A percentile compares a stretch with the other conserved stretches of the same genome.
Evolutionary conservation across 352 stramenopile genomes (phyloP).

Genomic region (Lagenidium giganteum): DNA sequence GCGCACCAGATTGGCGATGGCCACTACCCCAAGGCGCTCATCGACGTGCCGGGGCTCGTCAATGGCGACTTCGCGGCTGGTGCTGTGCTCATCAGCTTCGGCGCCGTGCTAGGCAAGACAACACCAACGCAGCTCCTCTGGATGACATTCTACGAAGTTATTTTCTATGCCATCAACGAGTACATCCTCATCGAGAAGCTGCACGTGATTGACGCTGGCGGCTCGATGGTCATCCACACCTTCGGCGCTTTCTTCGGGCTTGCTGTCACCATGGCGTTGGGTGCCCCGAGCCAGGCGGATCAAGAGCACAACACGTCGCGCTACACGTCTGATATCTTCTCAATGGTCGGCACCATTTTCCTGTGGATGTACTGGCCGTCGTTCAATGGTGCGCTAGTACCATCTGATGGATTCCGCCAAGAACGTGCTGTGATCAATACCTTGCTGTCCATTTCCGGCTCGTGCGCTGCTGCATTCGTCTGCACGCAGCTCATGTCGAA

Average conservation of each 20-base stretch:
- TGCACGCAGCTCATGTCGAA: conserved; percentile 31
- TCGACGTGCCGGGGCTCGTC: conserved; percentile 61
- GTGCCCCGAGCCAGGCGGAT: conserved; percentile 26
- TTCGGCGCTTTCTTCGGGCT: conserved; percentile 84
- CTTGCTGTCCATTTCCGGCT: conserved; percentile 60
- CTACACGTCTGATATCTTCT: conserved; percentile 69
- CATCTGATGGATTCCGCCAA: conserved; percentile 49
- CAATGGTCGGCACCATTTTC: conserved; percentile 83
- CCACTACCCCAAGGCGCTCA: conserved; percentile 37
- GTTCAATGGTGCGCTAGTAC: conserved; percentile 76
- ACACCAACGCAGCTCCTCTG: conserved; percentile 71
- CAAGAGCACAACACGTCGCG: conserved; percentile 56
- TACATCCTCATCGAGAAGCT: conserved; percentile 53
- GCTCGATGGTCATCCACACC: conserved; percentile 82
- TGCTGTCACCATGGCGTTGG: conserved; percentile 51
- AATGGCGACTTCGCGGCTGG: conserved; percentile 78
- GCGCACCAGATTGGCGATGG: conserved; percentile 43
- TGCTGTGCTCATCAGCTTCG: conserved; percentile 77
- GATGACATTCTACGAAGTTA: conserved; percentile 71
- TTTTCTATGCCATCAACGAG: conserved; percentile 81
- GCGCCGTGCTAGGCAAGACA: conserved; percentile 68
- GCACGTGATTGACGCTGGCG: conserved; percentile 66
- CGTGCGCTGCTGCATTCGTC: conserved; percentile 52
- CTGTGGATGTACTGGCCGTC: conserved; percentile 88
- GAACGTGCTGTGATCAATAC: conserved; percentile 74